Evolutionary conservation across 192 early-diverging fungal genomes (phyloP), one percentile per base, ranked within the genome.

Genomic region (Helicostylum pulchrum): DNA sequence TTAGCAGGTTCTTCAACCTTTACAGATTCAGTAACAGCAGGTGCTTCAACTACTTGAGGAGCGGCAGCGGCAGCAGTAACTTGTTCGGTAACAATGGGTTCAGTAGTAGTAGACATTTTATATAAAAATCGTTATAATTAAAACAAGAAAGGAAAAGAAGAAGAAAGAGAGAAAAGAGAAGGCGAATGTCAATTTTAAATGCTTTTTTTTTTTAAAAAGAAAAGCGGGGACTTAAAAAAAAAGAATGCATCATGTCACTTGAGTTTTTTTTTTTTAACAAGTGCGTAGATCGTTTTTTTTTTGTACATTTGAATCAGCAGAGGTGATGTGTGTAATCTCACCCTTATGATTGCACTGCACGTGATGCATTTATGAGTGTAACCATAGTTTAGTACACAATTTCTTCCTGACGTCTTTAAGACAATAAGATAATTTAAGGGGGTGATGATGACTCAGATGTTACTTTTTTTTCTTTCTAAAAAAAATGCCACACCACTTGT

Each of bases 101-200:
- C 26, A 26, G 26, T 26, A 2, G 2, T 26, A 26, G 26, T 52
- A 49, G 60, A 61, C 60, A 61, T 61, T 32, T 61, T 48, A 10
- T 48, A 3, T 36, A n/a, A n/a, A n/a, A 26, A 2, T 34, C 17
- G 39, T 39, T 4, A 36, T 46, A 11, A 9, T 7, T 11, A 44
- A 46, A 46, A 26, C 15, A 44, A 43, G 17, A 47, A 49, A 7
- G 23, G 34, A 17, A 62, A 32, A 20, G 12, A 62, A n/a, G 44
- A 26, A 52, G 20, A 64, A 9, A 23, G 21, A 31, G 45, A 64
- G 50, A 53, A 64, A 45, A 39, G 32, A 43, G 54, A 64, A 42
- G n/a, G n/a, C n/a, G n/a, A 7, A 21, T 11, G 43, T 34, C 4
- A 58, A 23, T 21, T 54, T 14, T n/a, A 19, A 12, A 17, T 3